Evolutionary conservation across 2,329 filamentous ascomycete genomes (phyloP), one percentile per base, ranked within the genome.

Genomic region (Stemphylium lycopersici): DNA sequence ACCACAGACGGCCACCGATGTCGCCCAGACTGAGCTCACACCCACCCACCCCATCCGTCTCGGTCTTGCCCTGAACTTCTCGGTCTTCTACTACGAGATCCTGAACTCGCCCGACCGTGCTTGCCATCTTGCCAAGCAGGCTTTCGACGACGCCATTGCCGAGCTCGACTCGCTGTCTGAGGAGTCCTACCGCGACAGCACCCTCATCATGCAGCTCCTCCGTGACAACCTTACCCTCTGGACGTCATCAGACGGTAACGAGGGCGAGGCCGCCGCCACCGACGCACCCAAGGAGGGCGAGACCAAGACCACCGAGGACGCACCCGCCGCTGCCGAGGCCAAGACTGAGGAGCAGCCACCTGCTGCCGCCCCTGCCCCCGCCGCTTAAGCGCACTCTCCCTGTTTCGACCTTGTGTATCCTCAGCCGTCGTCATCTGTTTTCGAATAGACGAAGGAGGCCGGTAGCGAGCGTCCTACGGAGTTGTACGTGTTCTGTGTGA

Each of bases 11-110:
- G 93, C 93, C 71, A 98, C 93, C 83, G 93, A 97, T 74, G 93
- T 98, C 75, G 95, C 95, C 70, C 93, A 97, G 85, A 96, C 91
- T 66, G 93, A 98, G 81, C 89, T 98, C 70, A 93, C 93, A 61
- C 93, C 93, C 61, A 98, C 95, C 59, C 93, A 98, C 85, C 93
- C 93, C 72, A 98, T 98, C 83, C 93, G 93, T 74, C 91, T 98
- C 66, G 93, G 93, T 79, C 89, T 98, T 74, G 93, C 93, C 68
- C 88, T 98, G 70, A 98, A 97, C 89, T 97, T 98, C 87, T 97
- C 93, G 63, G 93, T 97, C 74, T 97, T 97, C 85, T 96, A 96
- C 87, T 96, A 97, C 81, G 95, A 97, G 86, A 97, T 97, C 78
- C 84, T 97, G 77, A 98, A 97, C 89, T 96, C 93, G 32, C 93